Base-by-base conservation (phyloP, 495 filamentous ascomycete genomes). In the Copromyces sp. region DNA sequence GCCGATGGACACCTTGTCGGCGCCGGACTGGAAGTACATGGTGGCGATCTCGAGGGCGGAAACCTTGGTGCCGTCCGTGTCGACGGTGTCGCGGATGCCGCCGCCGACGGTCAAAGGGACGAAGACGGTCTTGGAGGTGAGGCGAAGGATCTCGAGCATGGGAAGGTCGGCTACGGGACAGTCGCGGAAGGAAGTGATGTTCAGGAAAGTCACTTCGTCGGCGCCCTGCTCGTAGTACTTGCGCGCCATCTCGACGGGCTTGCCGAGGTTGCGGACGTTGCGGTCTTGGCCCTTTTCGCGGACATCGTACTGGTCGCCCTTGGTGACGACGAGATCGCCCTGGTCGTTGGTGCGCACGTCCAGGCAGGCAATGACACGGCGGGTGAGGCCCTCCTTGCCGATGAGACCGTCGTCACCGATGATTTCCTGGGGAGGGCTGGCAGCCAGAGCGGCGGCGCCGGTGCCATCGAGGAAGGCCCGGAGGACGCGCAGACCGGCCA, bases 271-370 rank as follows among this genome's bases (percentile, higher is more conserved):
- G 71, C 95, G 88, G 40, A 99, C 95, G 70, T 89, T 86, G 29
- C 94, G 90, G 69, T 86, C 89, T n/a, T 83, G 82, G 9, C 85
- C 84, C 82, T 97, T 97, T 78, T 98, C 95, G n/a, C 95, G 91
- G n/a, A 99, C 95, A 77, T 99, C 95, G 82, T 99, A 99, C 78
- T 98, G 95, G 79, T 99, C 95, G 9, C 95, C 95, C 82, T 99
- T 99, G 6, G 95, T 99, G 17, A 99, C 95, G 0, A 99, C 96
- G 20, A 99, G 83, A 80, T 98, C 96, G 6, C 96, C 96, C 68
- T 91, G 84, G 80, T 99, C 96, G 79, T 99, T 98, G n/a, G 95
- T 89, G 9, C 95, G 91, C 39, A 99, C 95, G 79, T 99, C 95
- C 17, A 99, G 88, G 78, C 95, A 99, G 4, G 96, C 95, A 78